phyloP scores from a whole-genome alignment of 441 rosid species.

The Pelargonium myrrhifolium region DNA sequence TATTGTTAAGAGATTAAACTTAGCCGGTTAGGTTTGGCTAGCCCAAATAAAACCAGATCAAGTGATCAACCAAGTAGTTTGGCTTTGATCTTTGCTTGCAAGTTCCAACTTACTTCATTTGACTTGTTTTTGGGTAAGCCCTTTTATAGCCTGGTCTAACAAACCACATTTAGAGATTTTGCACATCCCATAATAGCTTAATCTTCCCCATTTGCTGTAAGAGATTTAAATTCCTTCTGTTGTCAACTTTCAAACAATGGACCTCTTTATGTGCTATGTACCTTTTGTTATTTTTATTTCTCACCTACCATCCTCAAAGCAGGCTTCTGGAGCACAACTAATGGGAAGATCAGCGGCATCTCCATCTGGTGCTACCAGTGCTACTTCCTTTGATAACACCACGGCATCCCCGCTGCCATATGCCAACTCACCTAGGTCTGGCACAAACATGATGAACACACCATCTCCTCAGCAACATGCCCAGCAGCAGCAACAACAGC shows the following conservation, averaged over 20 bases:
- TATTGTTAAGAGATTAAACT: background rate
- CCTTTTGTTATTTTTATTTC: conserved; percentile 5
- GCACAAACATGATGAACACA: conserved; percentile 62
- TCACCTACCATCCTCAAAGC: conserved; percentile 19
- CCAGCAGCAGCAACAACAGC: conserved; percentile 49
- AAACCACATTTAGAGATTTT: background rate
- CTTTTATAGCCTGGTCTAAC: background rate
- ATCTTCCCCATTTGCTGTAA: background rate
- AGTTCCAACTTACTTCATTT: background rate
- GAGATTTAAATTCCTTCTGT: background rate
- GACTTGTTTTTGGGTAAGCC: background rate
- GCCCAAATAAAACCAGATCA: background rate
- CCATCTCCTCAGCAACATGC: conserved; percentile 86
- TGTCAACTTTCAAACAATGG: background rate
- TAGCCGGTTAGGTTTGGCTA: background rate
- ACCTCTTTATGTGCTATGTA: background rate
- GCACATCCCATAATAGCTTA: background rate
- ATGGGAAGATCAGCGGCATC: conserved; percentile 87
- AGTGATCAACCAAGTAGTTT: background rate
- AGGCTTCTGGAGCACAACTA: conserved; percentile 68
- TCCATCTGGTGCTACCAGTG: conserved; percentile 55
- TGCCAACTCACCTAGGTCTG: conserved; percentile 89
- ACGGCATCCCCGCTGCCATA: conserved; percentile 77
- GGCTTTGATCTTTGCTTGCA: background rate
- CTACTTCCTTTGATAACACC: conserved; percentile 62